Evolutionary conservation across 164 flowering plant genomes (phyloP).

Genomic region (Magnolia kwangsiensis): DNA sequence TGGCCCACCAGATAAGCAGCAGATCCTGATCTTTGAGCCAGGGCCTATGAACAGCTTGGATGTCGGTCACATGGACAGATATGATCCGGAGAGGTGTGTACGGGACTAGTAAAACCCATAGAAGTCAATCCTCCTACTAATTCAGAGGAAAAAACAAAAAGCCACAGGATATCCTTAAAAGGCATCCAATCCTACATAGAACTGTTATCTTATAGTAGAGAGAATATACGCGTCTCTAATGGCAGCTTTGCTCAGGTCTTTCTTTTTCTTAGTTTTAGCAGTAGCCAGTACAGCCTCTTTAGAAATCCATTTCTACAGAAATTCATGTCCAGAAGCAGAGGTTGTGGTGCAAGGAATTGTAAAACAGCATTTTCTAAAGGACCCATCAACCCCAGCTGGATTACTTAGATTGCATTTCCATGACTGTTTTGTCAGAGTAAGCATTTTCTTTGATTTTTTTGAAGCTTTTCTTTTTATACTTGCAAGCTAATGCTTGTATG

Average conservation of each 20-base stretch:
- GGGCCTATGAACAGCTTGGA: too few relatives aligned
- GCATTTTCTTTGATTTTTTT: neutral
- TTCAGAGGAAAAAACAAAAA: too few relatives aligned
- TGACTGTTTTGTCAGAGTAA: conserved; percentile 23
- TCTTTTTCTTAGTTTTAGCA: neutral
- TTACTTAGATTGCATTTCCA: conserved; percentile 23
- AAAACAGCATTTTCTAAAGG: conserved; percentile 10
- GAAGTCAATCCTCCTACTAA: too few relatives aligned
- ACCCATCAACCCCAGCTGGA: conserved; percentile 19
- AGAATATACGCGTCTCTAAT: neutral
- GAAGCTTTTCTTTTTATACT: neutral
- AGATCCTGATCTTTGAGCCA: too few relatives aligned
- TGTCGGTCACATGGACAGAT: too few relatives aligned
- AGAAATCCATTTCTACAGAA: neutral
- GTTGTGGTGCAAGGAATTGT: conserved; percentile 9
- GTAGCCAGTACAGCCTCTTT: neutral
- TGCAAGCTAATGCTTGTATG: neutral
- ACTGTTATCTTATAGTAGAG: too few relatives aligned
- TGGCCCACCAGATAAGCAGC: too few relatives aligned
- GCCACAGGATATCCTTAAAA: too few relatives aligned
- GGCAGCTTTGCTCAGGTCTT: neutral
- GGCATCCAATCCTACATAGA: too few relatives aligned
- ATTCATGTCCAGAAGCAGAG: conserved; percentile 23
- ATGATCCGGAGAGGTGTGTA: too few relatives aligned
- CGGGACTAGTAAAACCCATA: too few relatives aligned